Base-by-base conservation (phyloP, 176 grass and related monocot species). In the Phoenix dactylifera region DNA sequence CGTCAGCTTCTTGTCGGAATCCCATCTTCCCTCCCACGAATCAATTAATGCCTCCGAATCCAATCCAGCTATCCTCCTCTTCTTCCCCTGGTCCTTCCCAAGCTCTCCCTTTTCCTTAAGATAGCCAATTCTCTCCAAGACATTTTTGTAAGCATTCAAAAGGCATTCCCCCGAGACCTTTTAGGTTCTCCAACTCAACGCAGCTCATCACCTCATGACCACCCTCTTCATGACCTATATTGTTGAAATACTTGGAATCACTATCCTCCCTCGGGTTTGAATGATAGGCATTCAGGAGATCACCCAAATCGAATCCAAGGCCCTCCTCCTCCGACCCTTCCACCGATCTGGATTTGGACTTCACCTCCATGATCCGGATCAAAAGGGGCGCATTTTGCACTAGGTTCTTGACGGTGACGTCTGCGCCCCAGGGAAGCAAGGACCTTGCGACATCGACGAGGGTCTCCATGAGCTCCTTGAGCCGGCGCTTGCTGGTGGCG, bases 111-210 rank as follows among this genome's bases (percentile, higher is more conserved):
- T 62, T 59, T 71, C 63, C 51, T 85, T 75, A 26, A 90, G 71
- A 60, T 66, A 66, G n/a, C 65, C 35, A 50, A 90, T 68, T 51
- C 75, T 90, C 62, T 85, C 48, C 14, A 75, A 52, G 55, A 87
- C 80, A 77, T 87, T 96, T 56, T 80, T 70, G 62, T 90, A 82
- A 82, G 80, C 72, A 85, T 70, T 77, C 52, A 60, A 85, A 51
- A 82, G 65, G 61, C 75, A 50, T 14, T 82, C 79, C 65, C 66
- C 78, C 0, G 86, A 82, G 59, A 90, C 67, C 66, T 75, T 75
- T 83, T 10, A 64, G 49, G 64, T 77, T 67, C 57, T 67, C 71
- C 24, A 59, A 63, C 64, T 63, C 60, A 2, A 64, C 59, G 10
- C 24, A 62, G 26, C 35, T 50, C 76, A 51, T 67, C 62, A 54